A percentile compares a stretch with the other conserved stretches of the same genome.
phyloP scores from a whole-genome alignment of 2,329 filamentous ascomycete species.

The Apiospora hydei region DNA sequence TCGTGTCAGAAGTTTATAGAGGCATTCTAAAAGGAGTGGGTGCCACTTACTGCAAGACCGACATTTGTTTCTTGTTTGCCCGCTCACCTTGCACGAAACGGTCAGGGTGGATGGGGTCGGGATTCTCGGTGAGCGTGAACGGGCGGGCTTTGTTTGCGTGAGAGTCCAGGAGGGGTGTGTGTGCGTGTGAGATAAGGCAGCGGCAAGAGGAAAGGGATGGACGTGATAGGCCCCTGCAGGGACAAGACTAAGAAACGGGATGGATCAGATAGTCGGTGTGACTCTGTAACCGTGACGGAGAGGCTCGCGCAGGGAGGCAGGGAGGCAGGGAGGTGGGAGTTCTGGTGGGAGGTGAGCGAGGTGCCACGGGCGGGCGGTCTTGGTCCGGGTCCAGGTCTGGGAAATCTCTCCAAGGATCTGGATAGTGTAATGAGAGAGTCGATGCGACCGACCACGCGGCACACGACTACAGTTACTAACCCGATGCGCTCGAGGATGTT shows the following conservation, averaged over 20 bases:
- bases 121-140: conserved; percentile 17
- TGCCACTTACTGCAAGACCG: conserved; percentile 22
- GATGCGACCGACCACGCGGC: conserved; percentile 13
- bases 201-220: background rate
- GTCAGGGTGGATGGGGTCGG: conserved; percentile 12
- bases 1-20: conserved; percentile 10
- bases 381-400: background rate
- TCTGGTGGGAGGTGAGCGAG: too few relatives aligned
- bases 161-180: background rate
- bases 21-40: conserved; percentile 15
- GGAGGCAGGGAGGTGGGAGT: too few relatives aligned
- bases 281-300: conserved; percentile 9
- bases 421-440: background rate
- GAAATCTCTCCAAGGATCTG: conserved; percentile 9
- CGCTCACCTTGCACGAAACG: conserved; percentile 18
- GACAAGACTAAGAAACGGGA: conserved; percentile 18
- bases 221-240: conserved; percentile 17
- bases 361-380: too few relatives aligned
- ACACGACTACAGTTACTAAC: conserved; percentile 1
- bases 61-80: conserved; percentile 18
- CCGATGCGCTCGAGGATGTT: background rate
- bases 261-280: conserved; percentile 22
- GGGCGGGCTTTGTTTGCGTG: background rate
- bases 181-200: background rate
- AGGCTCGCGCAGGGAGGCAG: background rate